Conservation (phyloP, 192 early-diverging fungal species). For the Coemansia sp. region DNA sequence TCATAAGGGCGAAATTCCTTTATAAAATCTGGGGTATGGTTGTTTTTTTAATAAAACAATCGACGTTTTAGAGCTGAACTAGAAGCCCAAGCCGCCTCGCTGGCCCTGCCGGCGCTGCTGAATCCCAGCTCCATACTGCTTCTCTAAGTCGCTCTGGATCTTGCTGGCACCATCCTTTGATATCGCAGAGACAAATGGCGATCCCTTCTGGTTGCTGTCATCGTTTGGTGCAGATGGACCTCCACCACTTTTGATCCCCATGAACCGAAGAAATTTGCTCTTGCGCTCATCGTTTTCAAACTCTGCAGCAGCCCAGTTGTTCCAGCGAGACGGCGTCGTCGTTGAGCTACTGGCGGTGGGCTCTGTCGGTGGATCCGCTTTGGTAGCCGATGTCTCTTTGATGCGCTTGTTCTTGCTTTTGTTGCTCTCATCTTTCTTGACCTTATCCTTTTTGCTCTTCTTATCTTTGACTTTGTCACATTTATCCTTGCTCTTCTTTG, state of each 20-base stretch:
- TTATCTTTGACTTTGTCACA: not conserved
- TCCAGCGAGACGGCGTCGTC: constrained; percentile 21
- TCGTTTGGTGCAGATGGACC: not conserved
- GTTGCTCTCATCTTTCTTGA: constrained; percentile 12
- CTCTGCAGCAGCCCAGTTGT: constrained; percentile 47
- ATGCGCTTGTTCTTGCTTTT: constrained; percentile 8
- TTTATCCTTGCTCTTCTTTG: constrained; percentile 5
- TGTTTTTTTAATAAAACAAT: no score
- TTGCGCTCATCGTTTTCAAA: constrained; percentile 46
- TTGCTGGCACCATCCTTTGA: constrained; percentile 28
- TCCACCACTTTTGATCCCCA: constrained; percentile 30
- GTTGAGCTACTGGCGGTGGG: not conserved
- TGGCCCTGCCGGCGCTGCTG: constrained; percentile 28
- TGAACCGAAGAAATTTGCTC: constrained; percentile 48
- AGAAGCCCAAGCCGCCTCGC: constrained; percentile 48
- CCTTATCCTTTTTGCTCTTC: constrained; percentile 6
- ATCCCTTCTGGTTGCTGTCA: constrained; percentile 1
- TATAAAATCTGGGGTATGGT: no score
- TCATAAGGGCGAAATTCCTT: no score
- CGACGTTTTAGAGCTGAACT: constrained; percentile 5
- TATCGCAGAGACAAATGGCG: constrained; percentile 49
- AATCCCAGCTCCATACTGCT: constrained; percentile 41
- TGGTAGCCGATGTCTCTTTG: constrained; percentile 2
- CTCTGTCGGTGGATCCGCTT: not conserved
- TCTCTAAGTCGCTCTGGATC: constrained; percentile 45